Base-by-base conservation (phyloP, 371 early-diverging fungal species). In the Mucor racemosus region DNA sequence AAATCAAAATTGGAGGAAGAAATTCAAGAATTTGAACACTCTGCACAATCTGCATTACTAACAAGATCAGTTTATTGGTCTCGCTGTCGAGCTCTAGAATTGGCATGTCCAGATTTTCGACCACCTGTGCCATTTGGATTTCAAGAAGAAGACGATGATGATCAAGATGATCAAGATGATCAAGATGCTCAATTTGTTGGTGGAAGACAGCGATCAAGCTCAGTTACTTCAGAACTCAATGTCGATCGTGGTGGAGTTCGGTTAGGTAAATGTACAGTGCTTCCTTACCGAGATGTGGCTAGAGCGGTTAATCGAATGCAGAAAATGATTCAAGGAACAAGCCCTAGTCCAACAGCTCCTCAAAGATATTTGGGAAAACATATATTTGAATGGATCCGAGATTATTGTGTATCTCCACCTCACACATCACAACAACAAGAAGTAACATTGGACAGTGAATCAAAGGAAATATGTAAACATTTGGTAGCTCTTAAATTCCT, bases 11-110 rank as follows among this genome's bases (percentile, higher is more conserved):
- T 69, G 5, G 57, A 50, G 4, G 58, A 69, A 3, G 48, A 55
- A 1, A 69, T 69, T 9, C 15, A 31, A 13, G 65, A 60, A 19
- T 69, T 65, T 57, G 40, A 69, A 6, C 70, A 69, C 42, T 54
- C 46, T 0, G 60, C 65, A 13, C 70, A 69, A 44, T 38, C 70
- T 10, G 70, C 62, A 7, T 46, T 61, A 2, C 19, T 69, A 34
- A 56, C 42, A 33, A 48, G 58, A 7, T 60, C 70, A 0, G 70
- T 69, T 1, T 69, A 69, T 41, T 69, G 70, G 70, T 69, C 65
- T 26, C 42, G 62, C 0, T 69, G 70, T 26, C 55, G 58, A 17
- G 55, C 66, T 1, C 31, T 69, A 3, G 65, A 65, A 19, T 5
- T 46, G 1, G 44, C 21, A 1, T 38, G 53, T 50, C 70, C 70